phyloP scores from a whole-genome alignment of 2,329 filamentous ascomycete species.

The Sclerotinia trifoliorum region DNA sequence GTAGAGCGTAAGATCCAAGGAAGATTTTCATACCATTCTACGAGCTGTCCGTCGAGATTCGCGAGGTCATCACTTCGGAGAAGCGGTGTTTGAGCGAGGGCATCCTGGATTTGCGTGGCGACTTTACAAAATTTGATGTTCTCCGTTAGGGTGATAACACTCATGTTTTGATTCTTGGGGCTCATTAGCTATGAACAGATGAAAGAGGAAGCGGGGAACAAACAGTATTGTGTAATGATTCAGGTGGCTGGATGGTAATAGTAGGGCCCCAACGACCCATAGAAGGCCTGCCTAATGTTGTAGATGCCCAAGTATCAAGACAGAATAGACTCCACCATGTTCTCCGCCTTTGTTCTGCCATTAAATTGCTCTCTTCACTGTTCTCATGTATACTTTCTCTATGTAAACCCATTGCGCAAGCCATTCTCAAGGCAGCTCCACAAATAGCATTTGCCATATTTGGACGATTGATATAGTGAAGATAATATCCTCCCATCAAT shows the following conservation, averaged over 20 bases:
- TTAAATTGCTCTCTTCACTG: slow-evolving; percentile 36
- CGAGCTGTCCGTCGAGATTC: slow-evolving; percentile 64
- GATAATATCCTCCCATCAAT: slow-evolving; percentile 72
- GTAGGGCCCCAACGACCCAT: slow-evolving; percentile 66
- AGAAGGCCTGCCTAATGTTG: slow-evolving; percentile 68
- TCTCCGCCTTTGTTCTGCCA: slow-evolving; percentile 60
- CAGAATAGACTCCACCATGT: slow-evolving; percentile 77
- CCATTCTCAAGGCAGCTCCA: slow-evolving; percentile 70
- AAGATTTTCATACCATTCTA: slow-evolving; percentile 70
- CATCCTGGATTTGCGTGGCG: slow-evolving; percentile 73
- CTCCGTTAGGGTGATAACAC: slow-evolving; percentile 69
- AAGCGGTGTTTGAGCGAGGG: slow-evolving; percentile 66
- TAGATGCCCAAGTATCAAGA: slow-evolving; percentile 71
- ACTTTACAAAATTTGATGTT: slow-evolving; percentile 80
- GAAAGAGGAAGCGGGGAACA: slow-evolving; percentile 18
- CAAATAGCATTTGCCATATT: slow-evolving; percentile 74
- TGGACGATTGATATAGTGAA: slow-evolving; percentile 74
- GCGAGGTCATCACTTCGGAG: slow-evolving; percentile 65
- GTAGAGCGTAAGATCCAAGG: slow-evolving; percentile 63
- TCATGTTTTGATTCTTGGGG: slow-evolving; percentile 52
- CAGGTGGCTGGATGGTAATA: slow-evolving; percentile 64
- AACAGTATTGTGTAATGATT: slow-evolving; percentile 41
- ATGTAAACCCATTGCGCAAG: slow-evolving; percentile 70
- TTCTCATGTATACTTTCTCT: slow-evolving; percentile 52
- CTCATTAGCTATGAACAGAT: background rate